phyloP scores from a whole-genome alignment of 495 filamentous ascomycete species.

The Penicillium samsonianum region DNA sequence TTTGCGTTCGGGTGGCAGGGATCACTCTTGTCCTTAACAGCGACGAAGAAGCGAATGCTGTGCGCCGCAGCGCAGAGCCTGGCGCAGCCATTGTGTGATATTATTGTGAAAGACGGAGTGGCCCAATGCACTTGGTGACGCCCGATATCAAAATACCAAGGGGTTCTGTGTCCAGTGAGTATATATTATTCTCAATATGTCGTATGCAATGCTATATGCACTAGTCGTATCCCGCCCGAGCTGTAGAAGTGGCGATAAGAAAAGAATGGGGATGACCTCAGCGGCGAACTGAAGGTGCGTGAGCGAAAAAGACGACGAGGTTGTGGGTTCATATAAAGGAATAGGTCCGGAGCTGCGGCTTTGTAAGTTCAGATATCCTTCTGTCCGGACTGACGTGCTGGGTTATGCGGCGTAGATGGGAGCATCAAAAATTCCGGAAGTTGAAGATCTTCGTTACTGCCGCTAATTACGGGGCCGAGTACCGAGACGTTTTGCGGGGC shows the following conservation, averaged over 20 bases:
- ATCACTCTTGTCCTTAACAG: background rate
- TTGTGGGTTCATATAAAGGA: background rate
- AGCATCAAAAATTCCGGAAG: conserved; percentile 34
- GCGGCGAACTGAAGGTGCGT: background rate
- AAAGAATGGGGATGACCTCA: conserved; percentile 18
- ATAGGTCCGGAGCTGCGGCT: background rate
- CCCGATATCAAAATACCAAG: background rate
- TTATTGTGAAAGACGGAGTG: background rate
- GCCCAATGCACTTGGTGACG: background rate
- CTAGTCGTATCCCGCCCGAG: background rate
- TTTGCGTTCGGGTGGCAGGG: background rate
- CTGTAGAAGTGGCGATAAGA: background rate
- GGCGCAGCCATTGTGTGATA: conserved; percentile 17
- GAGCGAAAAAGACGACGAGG: background rate
- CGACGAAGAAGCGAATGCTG: conserved; percentile 8
- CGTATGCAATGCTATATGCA: background rate
- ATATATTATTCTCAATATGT: background rate
- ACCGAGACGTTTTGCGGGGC: conserved; percentile 13
- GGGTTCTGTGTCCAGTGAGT: background rate
- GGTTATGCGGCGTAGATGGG: conserved; percentile 47
- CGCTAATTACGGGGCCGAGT: conserved; percentile 11
- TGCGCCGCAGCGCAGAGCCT: conserved; percentile 13
- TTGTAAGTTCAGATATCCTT: conserved; percentile 24
- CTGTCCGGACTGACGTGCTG: conserved; percentile 34
- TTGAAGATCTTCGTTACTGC: conserved; percentile 15